Evolutionary conservation across 2,329 filamentous ascomycete species (phyloP).

Genomic region (Dactylonectria estremocensis): DNA sequence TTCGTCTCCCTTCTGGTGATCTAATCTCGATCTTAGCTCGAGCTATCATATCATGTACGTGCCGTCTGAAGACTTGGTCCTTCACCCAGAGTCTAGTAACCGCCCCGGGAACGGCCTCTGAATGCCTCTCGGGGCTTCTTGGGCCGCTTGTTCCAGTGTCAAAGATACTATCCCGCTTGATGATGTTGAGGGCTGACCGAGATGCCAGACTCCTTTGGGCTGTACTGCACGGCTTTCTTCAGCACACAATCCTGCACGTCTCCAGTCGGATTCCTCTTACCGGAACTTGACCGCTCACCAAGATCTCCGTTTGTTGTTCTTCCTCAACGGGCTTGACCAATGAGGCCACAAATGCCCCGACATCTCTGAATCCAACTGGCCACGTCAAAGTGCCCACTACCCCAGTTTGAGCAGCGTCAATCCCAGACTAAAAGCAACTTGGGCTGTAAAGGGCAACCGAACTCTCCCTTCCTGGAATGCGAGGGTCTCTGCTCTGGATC

Average conservation of each 20-base stretch:
- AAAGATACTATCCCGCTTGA: neutral
- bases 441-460: conserved; percentile 45
- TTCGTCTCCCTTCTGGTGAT: conserved; percentile 38
- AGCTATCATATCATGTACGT: conserved; percentile 40
- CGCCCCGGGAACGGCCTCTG: neutral
- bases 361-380: conserved; percentile 39
- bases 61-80: conserved; percentile 14
- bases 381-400: conserved; percentile 40
- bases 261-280: conserved; percentile 39
- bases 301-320: conserved; percentile 38
- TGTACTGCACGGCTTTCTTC: conserved; percentile 37
- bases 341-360: conserved; percentile 39
- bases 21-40: conserved; percentile 29
- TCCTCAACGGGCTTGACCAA: conserved; percentile 34
- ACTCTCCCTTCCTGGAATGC: conserved; percentile 56
- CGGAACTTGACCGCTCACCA: conserved; percentile 37
- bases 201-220: conserved; percentile 17
- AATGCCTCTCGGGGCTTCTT: neutral
- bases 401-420: conserved; percentile 40
- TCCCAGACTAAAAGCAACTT: conserved; percentile 31
- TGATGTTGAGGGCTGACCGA: conserved; percentile 33
- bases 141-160: neutral
- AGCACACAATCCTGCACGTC: conserved; percentile 37
- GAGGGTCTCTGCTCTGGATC: conserved; percentile 56
- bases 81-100: conserved; percentile 19